Conservation (phyloP, 495 filamentous ascomycete genomes). For the Xylaria sp. region DNA sequence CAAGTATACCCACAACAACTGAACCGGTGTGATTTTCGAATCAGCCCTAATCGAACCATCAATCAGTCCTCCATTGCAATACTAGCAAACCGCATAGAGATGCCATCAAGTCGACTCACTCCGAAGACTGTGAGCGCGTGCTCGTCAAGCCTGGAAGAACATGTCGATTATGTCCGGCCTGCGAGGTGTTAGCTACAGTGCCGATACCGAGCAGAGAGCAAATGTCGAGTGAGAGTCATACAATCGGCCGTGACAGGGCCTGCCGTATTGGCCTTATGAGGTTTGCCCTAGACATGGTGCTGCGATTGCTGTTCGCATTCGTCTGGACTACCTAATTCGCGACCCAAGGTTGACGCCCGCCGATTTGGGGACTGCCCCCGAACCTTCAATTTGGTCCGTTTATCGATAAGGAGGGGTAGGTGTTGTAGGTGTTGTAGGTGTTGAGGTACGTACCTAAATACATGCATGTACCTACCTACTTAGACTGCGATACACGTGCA, state of each 20-base stretch:
- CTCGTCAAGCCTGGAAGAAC: slow-evolving; percentile 29
- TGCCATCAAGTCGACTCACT: slow-evolving; percentile 28
- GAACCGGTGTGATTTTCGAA: slow-evolving; percentile 16
- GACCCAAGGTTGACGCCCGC: slow-evolving; percentile 28
- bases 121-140: slow-evolving; percentile 33
- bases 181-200: slow-evolving; percentile 26
- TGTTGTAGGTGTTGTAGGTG: no score
- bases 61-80: not conserved
- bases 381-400: slow-evolving; percentile 31
- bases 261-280: slow-evolving; percentile 41
- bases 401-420: slow-evolving; percentile 38
- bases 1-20: slow-evolving; percentile 34
- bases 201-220: not conserved
- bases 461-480: no score
- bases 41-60: not conserved
- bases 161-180: slow-evolving; percentile 38
- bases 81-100: not conserved
- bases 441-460: slow-evolving; percentile 3
- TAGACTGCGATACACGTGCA: no score
- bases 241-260: slow-evolving; percentile 35
- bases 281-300: slow-evolving; percentile 36
- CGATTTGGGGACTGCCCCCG: slow-evolving; percentile 4
- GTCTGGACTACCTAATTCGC: slow-evolving; percentile 26
- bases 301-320: slow-evolving; percentile 28
- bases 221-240: slow-evolving; percentile 16